Evolutionary conservation across 2,329 filamentous ascomycete genomes (phyloP), one percentile per base, ranked within the genome.

Genomic region (Penicillium fuscoglaucum): DNA sequence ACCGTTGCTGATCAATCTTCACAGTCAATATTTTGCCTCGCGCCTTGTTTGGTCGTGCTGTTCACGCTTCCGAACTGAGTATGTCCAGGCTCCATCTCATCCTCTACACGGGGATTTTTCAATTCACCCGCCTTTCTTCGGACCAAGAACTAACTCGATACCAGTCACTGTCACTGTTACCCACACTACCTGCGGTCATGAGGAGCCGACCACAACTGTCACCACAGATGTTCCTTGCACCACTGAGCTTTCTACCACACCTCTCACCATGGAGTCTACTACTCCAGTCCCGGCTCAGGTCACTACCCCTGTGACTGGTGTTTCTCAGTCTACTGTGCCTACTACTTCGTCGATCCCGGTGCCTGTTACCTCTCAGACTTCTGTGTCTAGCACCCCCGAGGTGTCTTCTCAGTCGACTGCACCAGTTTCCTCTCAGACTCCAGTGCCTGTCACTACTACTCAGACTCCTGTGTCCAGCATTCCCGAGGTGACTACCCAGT

Each of bases 121-220:
- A 19, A 24, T 13, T 45, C 12, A 12, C 8, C 26, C n/a, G 7
- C 10, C n/a, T 9, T 7, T 19, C 2, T 2, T 28, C 7, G 29
- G 15, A 29, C 26, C 21, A 54, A 24, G 35, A 26, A 29, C 33
- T 61, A 37, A 62, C 37, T 35, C 12, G 29, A 28, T 15, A 17
- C 19, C 37, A 33, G 57, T 53, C 37, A 64, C 62, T 19, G 61
- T 69, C 9, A 70, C 68, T 17, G 53, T 67, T 19, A 70, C 67
- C 17, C 61, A 65, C n/a, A 71, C 68, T 15, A 45, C 61, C 4
- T 66, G 64, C 47, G 59, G 46, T 21, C 40, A 45, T 21, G 39
- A 45, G 6, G 54, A 52, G 13, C 6, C 54, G 3, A 57, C 54
- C 10, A 57, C 31, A 13, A 57, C 54, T 13, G 39, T 56, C 21